Percentiles rank a stretch among this genome's conserved stretches.
Conservation (phyloP, 257 asterid species). For the Nyctanthes arbortristis region DNA sequence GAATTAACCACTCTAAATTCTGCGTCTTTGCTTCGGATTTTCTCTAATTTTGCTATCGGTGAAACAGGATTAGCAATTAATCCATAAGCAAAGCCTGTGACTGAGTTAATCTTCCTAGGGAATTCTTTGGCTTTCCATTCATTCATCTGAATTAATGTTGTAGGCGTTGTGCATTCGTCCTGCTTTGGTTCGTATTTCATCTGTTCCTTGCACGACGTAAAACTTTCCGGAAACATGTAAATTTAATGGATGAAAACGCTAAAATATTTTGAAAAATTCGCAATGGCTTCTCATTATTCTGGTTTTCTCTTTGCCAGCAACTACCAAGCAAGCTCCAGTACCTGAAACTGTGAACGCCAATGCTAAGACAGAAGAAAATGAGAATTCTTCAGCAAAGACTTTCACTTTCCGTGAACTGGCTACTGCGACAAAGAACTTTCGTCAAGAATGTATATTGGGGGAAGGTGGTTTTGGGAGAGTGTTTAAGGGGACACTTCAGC, state of each 20-base stretch:
- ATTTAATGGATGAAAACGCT: not conserved
- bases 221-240: not conserved
- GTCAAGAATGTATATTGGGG: constrained; percentile 28
- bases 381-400: constrained; percentile 10
- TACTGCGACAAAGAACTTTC: constrained; percentile 28
- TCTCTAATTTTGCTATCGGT: no score
- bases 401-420: constrained; percentile 36
- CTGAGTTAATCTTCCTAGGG: no score
- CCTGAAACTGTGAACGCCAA: constrained; percentile 8
- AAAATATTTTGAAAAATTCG: not conserved
- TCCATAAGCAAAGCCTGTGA: no score
- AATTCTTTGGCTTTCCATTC: not conserved
- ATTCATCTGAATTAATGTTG: not conserved
- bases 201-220: not conserved
- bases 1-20: no score
- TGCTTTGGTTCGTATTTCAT: not conserved
- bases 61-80: no score
- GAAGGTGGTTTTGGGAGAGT: constrained; percentile 31
- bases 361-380: not conserved
- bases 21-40: no score
- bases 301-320: not conserved
- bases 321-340: constrained; percentile 1
- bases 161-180: not conserved
- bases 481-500: constrained; percentile 29
- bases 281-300: not conserved